These are phyloP conservation scores for Mortierella sp. DNA, from an alignment of 371 early-diverging fungal genomes.

Conservation along the genomic window DNA sequence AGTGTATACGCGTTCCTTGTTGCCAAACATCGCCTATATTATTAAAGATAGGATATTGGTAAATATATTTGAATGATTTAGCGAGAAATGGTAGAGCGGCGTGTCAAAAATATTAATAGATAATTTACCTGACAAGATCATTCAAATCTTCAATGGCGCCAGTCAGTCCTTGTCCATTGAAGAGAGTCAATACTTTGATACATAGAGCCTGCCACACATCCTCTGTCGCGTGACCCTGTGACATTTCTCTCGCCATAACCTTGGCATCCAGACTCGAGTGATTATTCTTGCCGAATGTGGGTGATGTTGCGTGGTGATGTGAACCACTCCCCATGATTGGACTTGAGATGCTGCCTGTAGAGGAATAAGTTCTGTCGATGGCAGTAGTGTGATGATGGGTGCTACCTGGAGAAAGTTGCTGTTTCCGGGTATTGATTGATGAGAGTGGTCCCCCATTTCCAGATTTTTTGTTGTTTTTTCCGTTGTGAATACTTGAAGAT, in stretches of 20 bases:
- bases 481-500: slow-evolving; percentile 9
- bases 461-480: slow-evolving; percentile 41
- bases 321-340: slow-evolving; percentile 22
- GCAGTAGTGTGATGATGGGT: background rate
- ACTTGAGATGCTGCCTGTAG: slow-evolving; percentile 39
- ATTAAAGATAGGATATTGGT: background rate
- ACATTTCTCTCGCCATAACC: slow-evolving; percentile 70
- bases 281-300: slow-evolving; percentile 54
- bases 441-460: slow-evolving; percentile 35
- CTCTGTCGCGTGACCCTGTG: slow-evolving; percentile 60
- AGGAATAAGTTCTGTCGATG: slow-evolving; percentile 30
- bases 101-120: background rate
- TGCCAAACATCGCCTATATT: slow-evolving; percentile 66
- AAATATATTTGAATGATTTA: background rate
- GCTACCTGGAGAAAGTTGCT: slow-evolving; percentile 43
- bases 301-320: slow-evolving; percentile 45
- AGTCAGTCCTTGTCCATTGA: slow-evolving; percentile 88
- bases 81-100: background rate
- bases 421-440: slow-evolving; percentile 45
- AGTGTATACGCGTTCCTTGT: slow-evolving; percentile 65
- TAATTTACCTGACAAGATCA: slow-evolving; percentile 75
- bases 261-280: slow-evolving; percentile 72
- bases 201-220: slow-evolving; percentile 84
- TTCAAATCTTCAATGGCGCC: slow-evolving; percentile 88
- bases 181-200: slow-evolving; percentile 82